These are phyloP conservation scores for Candida labiduridarum DNA, from an alignment of 1,139 yeast species.

Conservation along the genomic window DNA sequence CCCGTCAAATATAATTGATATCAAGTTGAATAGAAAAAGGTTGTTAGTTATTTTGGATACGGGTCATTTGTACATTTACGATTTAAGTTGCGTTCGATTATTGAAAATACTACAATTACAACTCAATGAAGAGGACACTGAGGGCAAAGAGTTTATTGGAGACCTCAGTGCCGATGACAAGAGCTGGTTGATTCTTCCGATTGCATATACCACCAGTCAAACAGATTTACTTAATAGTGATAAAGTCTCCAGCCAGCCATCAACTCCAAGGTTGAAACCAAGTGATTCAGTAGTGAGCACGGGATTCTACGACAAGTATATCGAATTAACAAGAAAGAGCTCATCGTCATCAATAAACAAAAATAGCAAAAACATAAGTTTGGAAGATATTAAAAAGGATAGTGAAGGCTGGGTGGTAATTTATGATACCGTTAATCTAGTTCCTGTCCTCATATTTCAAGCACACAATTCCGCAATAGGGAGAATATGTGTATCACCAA, in stretches of 20 bases:
- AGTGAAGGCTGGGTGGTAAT: slow-evolving; percentile 49
- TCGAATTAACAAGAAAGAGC: slow-evolving; percentile 13
- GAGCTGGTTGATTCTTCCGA: slow-evolving; percentile 47
- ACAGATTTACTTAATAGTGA: slow-evolving; percentile 32
- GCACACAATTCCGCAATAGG: slow-evolving; percentile 60
- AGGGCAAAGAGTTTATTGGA: slow-evolving; percentile 40
- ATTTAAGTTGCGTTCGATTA: slow-evolving; percentile 69
- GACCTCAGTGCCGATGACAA: slow-evolving; percentile 53
- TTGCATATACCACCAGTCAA: slow-evolving; percentile 28
- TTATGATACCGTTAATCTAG: slow-evolving; percentile 60
- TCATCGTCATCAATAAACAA: slow-evolving; percentile 9
- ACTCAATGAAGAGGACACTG: slow-evolving; percentile 17
- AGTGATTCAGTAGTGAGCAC: slow-evolving; percentile 21
- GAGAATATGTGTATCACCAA: slow-evolving; percentile 49
- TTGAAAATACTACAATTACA: slow-evolving; percentile 62
- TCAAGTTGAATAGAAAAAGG: slow-evolving; percentile 67
- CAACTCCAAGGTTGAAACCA: slow-evolving; percentile 20
- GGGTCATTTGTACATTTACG: slow-evolving; percentile 72
- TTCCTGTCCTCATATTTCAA: slow-evolving; percentile 58
- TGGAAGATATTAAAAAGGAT: slow-evolving; percentile 29
- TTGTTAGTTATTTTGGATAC: slow-evolving; percentile 59
- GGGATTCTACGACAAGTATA: slow-evolving; percentile 9
- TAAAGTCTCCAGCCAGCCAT: slow-evolving; percentile 6
- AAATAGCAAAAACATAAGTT: slow-evolving; percentile 18
- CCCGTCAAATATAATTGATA: slow-evolving; percentile 60